Percentiles rank a stretch among this genome's conserved stretches.
Evolutionary conservation across 2,329 filamentous ascomycete genomes (phyloP).

Genomic region (Aspergillus quadricinctus): DNA sequence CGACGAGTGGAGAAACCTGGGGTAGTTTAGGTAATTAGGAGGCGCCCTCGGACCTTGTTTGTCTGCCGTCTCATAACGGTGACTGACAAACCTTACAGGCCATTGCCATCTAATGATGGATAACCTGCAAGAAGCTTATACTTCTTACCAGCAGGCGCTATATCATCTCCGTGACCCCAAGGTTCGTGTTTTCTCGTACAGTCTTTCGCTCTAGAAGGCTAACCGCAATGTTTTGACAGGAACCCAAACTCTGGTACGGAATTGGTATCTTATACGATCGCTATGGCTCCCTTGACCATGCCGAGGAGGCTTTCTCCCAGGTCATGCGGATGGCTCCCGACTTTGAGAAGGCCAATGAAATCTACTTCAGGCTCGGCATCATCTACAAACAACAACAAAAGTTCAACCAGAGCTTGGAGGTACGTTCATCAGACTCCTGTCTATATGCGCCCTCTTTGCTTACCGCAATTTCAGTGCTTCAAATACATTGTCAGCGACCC

Average conservation of each 20-base stretch:
- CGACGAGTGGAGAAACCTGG: slow-evolving; percentile 90
- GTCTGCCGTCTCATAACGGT: neutral
- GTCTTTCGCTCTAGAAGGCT: neutral
- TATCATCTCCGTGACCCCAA: slow-evolving; percentile 92
- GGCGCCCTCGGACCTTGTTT: neutral
- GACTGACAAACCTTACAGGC: slow-evolving; percentile 49
- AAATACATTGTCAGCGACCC: slow-evolving; percentile 95
- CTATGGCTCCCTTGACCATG: slow-evolving; percentile 93
- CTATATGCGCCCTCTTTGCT: slow-evolving; percentile 3
- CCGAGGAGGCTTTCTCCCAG: slow-evolving; percentile 95
- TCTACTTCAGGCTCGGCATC: slow-evolving; percentile 97
- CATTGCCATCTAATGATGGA: slow-evolving; percentile 99
- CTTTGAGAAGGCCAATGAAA: slow-evolving; percentile 98
- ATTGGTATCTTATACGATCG: slow-evolving; percentile 97
- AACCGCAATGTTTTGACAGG: slow-evolving; percentile 47
- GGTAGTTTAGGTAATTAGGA: slow-evolving; percentile 74
- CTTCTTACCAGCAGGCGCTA: slow-evolving; percentile 90
- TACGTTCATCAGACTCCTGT: slow-evolving; percentile 41
- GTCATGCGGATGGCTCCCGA: slow-evolving; percentile 98
- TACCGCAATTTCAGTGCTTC: slow-evolving; percentile 66
- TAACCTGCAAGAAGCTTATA: slow-evolving; percentile 92
- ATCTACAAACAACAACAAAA: slow-evolving; percentile 99
- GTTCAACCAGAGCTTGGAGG: slow-evolving; percentile 85
- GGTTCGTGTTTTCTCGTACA: slow-evolving; percentile 48
- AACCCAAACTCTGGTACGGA: slow-evolving; percentile 97